These are phyloP conservation scores for Apophysomyces trapeziformis DNA, from an alignment of 371 early-diverging fungal species.

Conservation along the genomic window DNA sequence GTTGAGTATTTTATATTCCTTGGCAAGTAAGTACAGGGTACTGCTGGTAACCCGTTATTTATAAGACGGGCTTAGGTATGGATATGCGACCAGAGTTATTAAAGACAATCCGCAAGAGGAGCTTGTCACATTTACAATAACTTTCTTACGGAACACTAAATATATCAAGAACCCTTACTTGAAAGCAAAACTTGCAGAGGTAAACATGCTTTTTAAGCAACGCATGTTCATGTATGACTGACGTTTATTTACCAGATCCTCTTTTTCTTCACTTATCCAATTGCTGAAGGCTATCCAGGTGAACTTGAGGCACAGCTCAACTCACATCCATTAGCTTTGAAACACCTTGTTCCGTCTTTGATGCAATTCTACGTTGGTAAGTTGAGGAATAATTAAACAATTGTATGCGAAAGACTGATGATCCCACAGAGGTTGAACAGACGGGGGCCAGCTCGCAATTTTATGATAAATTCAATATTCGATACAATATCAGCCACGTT, in stretches of 20 bases:
- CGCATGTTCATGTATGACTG: too few species aligned
- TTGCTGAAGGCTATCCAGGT: slow-evolving; percentile 55
- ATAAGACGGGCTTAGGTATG: slow-evolving; percentile 34
- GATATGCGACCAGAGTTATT: slow-evolving; percentile 66
- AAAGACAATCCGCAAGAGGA: slow-evolving; percentile 66
- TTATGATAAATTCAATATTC: slow-evolving; percentile 97
- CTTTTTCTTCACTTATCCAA: slow-evolving; percentile 72
- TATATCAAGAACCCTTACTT: slow-evolving; percentile 94
- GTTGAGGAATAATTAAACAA: slow-evolving; percentile 17
- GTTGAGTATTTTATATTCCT: slow-evolving; percentile 73
- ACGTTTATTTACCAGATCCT: slow-evolving; percentile 55
- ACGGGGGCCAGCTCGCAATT: slow-evolving; percentile 93
- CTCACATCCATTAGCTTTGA: slow-evolving; percentile 74
- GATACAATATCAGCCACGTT: slow-evolving; percentile 95
- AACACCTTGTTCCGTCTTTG: slow-evolving; percentile 78
- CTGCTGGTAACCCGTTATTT: not conserved
- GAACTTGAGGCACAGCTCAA: slow-evolving; percentile 71
- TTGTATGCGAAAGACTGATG: not conserved
- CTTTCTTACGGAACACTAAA: slow-evolving; percentile 74
- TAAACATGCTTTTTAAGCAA: too few species aligned
- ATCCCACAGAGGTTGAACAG: slow-evolving; percentile 81
- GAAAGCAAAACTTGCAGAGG: slow-evolving; percentile 75
- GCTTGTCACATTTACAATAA: slow-evolving; percentile 79
- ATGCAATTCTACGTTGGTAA: slow-evolving; percentile 89
- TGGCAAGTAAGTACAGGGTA: slow-evolving; percentile 50